A percentile compares a stretch with the other conserved stretches of the same genome.
Conservation (phyloP, 2,329 filamentous ascomycete genomes). For the Rhinocladiella mackenziei region DNA sequence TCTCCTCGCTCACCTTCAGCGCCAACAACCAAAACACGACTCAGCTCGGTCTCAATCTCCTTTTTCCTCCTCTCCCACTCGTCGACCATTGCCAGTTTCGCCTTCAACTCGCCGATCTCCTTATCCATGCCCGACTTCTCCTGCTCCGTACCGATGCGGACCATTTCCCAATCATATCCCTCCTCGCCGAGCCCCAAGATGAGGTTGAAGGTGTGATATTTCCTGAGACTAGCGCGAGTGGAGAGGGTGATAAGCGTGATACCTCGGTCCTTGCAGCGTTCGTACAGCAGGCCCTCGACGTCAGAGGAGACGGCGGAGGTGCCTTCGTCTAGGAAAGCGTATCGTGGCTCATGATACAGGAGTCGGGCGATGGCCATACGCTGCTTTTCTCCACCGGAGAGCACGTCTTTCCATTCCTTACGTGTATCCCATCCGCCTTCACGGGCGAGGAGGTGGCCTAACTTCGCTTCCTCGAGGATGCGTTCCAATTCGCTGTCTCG, state of each 20-base stretch:
- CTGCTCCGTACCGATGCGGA: slow-evolving; percentile 85
- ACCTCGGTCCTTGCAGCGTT: slow-evolving; percentile 84
- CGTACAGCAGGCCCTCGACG: slow-evolving; percentile 89
- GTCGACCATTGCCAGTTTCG: slow-evolving; percentile 74
- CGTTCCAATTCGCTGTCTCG: slow-evolving; percentile 72
- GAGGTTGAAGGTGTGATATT: slow-evolving; percentile 91
- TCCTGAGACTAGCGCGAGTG: slow-evolving; percentile 87
- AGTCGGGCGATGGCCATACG: slow-evolving; percentile 85
- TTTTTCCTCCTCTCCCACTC: slow-evolving; percentile 73
- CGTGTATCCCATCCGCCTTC: slow-evolving; percentile 96
- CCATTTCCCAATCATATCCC: slow-evolving; percentile 86
- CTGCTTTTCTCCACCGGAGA: slow-evolving; percentile 97
- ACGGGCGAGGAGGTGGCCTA: slow-evolving; percentile 84
- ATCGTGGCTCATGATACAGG: slow-evolving; percentile 90
- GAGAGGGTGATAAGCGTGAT: slow-evolving; percentile 97
- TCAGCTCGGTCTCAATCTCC: slow-evolving; percentile 80
- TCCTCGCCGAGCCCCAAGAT: slow-evolving; percentile 74
- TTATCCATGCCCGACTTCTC: slow-evolving; percentile 93
- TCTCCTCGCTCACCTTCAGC: slow-evolving; percentile 2
- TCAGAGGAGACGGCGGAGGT: slow-evolving; percentile 92
- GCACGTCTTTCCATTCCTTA: slow-evolving; percentile 97
- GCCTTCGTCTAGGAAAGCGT: slow-evolving; percentile 92
- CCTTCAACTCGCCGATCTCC: slow-evolving; percentile 78
- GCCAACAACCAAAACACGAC: slow-evolving; percentile 56
- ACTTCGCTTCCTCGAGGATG: slow-evolving; percentile 74